Evolutionary conservation across 73 alveolate genomes (phyloP), one percentile per base, ranked within the genome.

Genomic region (Paramecium caudatum): DNA sequence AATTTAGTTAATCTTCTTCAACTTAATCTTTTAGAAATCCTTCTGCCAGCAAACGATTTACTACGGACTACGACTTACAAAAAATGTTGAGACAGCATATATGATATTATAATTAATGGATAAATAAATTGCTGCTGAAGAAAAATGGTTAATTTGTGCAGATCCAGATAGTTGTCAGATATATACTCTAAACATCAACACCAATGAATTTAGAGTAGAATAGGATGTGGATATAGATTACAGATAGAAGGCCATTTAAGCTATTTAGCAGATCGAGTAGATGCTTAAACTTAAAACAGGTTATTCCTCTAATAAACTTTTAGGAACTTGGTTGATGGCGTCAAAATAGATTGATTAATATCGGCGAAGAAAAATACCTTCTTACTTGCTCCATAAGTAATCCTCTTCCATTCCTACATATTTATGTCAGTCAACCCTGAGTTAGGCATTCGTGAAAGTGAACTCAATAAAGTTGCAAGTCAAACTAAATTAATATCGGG

Each of bases 381-480:
- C 86, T 86, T 86, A 86, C 36, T 65, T 86, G 32, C 8, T 86
- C 37, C 93, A 86, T 86, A 86, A 86, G 65, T 70, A 86, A 43
- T 61, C 93, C 36, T 86, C 93, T 15, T 70, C 82, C 1, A 62
- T 62, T 86, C 93, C 93, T 9, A 86, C 93, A 47, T 86, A 86
- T 43, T 61, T 86, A 5, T 86, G 93, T 25, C 30, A 86, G 45
- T 62, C 90, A 16, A 86, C 82, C 25, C 92, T 96, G 37, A 93
- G 97, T 81, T 85, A 92, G 65, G 99, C 98, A 2, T 96, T 96
- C 84, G 94, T 94, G 45, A 81, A 91, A 43, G 92, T 88, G 10
- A 91, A 94, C 6, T 83, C 94, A 21, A 93, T 96, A 4, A 91
- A 94, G n/a, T 55, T 93, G 4, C 47, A 49, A 17, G 96, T 94